A percentile compares a stretch with the other conserved stretches of the same genome.
Conservation (phyloP, 371 early-diverging fungal species). For the Rhizopus stolonifer region DNA sequence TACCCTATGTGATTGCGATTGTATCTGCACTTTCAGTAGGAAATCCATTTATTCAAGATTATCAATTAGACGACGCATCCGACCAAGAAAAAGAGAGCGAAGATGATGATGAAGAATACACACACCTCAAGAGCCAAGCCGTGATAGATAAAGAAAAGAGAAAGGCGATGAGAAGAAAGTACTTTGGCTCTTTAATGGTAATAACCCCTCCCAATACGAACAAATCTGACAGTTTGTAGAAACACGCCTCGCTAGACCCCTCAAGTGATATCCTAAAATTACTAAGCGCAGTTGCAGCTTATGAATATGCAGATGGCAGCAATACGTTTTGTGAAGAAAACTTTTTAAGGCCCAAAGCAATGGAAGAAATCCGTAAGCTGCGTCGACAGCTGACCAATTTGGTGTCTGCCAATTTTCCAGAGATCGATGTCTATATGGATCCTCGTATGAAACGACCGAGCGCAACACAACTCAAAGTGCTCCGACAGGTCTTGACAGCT, state of each 20-base stretch:
- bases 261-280: conserved; percentile 83
- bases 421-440: conserved; percentile 51
- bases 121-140: conserved; percentile 43
- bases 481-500: conserved; percentile 84
- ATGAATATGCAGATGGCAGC: conserved; percentile 77
- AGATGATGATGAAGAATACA: conserved; percentile 42
- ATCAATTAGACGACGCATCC: conserved; percentile 49
- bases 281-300: conserved; percentile 87
- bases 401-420: conserved; percentile 68
- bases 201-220: no score
- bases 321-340: conserved; percentile 76
- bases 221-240: conserved; percentile 27
- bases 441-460: conserved; percentile 78
- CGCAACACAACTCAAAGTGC: conserved; percentile 60
- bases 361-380: conserved; percentile 90
- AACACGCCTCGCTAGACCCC: conserved; percentile 70
- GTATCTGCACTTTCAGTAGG: conserved; percentile 92
- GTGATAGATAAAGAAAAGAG: conserved; percentile 52
- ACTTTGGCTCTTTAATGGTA: conserved; percentile 50
- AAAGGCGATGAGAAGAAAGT: conserved; percentile 48
- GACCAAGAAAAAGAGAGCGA: conserved; percentile 47
- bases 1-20: conserved; percentile 86
- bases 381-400: conserved; percentile 83
- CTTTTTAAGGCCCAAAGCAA: conserved; percentile 88
- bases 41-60: conserved; percentile 83